Evolutionary conservation across 1,139 yeast genomes (phyloP).

Genomic region (Blastobotrys malaysiensis): DNA sequence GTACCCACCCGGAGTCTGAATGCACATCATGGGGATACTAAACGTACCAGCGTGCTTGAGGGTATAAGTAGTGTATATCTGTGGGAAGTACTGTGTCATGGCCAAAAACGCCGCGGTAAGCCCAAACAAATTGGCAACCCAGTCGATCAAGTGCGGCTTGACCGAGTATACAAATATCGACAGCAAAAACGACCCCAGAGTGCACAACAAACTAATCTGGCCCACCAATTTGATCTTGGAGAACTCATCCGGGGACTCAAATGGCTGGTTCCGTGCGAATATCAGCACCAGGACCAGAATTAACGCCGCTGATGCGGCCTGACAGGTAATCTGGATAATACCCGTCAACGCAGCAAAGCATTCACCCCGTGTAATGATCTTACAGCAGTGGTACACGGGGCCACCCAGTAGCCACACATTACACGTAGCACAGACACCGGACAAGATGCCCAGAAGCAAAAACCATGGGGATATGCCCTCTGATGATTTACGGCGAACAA

Average conservation of each 20-base stretch:
- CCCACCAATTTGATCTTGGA: slow-evolving; percentile 22
- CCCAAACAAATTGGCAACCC: slow-evolving; percentile 58
- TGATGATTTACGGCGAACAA: slow-evolving; percentile 54
- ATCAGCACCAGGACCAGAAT: slow-evolving; percentile 37
- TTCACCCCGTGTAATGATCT: slow-evolving; percentile 40
- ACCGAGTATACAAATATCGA: slow-evolving; percentile 22
- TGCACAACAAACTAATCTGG: slow-evolving; percentile 21
- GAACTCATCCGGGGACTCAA: slow-evolving; percentile 25
- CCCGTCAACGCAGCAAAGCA: slow-evolving; percentile 69
- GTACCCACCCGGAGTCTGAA: slow-evolving; percentile 89
- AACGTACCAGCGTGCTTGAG: slow-evolving; percentile 77
- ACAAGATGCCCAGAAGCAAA: slow-evolving; percentile 64
- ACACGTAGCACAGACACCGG: slow-evolving; percentile 64
- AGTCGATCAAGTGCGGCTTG: slow-evolving; percentile 16
- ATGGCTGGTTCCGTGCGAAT: slow-evolving; percentile 12
- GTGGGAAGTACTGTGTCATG: slow-evolving; percentile 73
- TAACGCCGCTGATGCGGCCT: slow-evolving; percentile 58
- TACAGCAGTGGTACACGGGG: slow-evolving; percentile 35
- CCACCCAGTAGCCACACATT: slow-evolving; percentile 59
- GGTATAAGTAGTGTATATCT: slow-evolving; percentile 60
- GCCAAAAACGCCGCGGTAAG: slow-evolving; percentile 51
- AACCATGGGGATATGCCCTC: slow-evolving; percentile 78
- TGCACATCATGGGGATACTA: slow-evolving; percentile 74
- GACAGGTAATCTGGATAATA: slow-evolving; percentile 63
- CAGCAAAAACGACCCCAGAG: slow-evolving; percentile 21